These are phyloP conservation scores for Gynochthodes officinalis DNA, from an alignment of 257 asterid species.

Conservation along the genomic window DNA sequence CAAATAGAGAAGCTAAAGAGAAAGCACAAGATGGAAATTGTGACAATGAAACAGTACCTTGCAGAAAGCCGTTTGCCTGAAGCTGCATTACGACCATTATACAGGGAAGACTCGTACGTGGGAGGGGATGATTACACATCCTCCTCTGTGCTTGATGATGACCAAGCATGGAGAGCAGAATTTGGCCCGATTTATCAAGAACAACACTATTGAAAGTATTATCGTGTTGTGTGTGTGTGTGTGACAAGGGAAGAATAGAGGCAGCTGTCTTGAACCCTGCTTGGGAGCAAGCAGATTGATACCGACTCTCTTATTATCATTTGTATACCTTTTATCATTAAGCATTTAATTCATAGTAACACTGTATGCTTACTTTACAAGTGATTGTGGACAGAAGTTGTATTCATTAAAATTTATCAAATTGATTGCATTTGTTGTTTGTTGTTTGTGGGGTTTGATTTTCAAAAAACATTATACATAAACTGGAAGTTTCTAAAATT, in stretches of 20 bases:
- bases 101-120: slow-evolving; percentile 51
- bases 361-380: background rate
- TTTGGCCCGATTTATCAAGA: slow-evolving; percentile 96
- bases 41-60: slow-evolving; percentile 89
- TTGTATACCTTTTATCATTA: background rate
- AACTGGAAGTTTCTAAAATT: too few relatives aligned
- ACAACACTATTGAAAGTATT: slow-evolving; percentile 37
- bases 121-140: slow-evolving; percentile 23
- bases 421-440: slow-evolving; percentile 3
- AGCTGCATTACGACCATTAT: slow-evolving; percentile 65
- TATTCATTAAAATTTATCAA: background rate
- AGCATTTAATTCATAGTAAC: background rate
- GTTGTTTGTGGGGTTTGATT: too few relatives aligned
- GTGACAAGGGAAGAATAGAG: background rate
- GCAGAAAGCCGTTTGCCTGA: slow-evolving; percentile 91
- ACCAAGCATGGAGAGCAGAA: slow-evolving; percentile 97
- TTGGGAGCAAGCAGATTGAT: slow-evolving; percentile 20
- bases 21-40: slow-evolving; percentile 96
- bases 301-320: background rate
- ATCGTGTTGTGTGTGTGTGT: too few relatives aligned
- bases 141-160: slow-evolving; percentile 48
- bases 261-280: slow-evolving; percentile 16
- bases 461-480: too few relatives aligned
- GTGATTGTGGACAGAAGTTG: slow-evolving; percentile 1
- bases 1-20: slow-evolving; percentile 81